Base-by-base conservation (phyloP, 345 rosid species). In the Pelargonium nanum region DNA sequence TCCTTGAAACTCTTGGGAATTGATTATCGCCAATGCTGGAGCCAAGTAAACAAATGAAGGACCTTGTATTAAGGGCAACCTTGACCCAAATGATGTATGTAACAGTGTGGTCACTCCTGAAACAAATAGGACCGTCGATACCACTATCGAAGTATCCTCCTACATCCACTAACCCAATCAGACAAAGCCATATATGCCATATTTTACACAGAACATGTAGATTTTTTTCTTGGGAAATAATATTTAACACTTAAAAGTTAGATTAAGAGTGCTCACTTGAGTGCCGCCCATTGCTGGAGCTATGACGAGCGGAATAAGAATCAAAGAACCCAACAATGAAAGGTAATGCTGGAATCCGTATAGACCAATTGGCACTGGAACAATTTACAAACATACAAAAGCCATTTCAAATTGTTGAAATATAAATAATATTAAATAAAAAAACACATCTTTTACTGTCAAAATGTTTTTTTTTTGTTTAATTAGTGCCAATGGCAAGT, bases 211-310 rank as follows among this genome's bases (percentile, higher is more conserved):
- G 61, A 55, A 26, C 12, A 13, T n/a, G 50, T 2, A 45, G 61
- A 65, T 22, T 25, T 23, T 40, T n/a, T n/a, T n/a, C n/a, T n/a
- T 19, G 2, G 10, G 40, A 16, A 40, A 32, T 15, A 45, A 28
- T 50, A 59, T 6, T 22, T 7, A 20, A 9, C 7, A 19, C 22
- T 10, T 16, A 16, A 25, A 8, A 16, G 26, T 55, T 40, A 67
- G 62, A 19, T 40, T 50, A 16, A 60, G 71, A 66, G 24, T 53
- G 80, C 97, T 84, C 81, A 93, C 99, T 22, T 84, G 81, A 55
- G 77, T 71, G 63, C 97, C 99, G 74, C 99, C 97, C 99, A 93
- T 93, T 53, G 99, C 96, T 57, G 99, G 99, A 80, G 87, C 97
- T 40, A 93, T 80, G 72, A 93, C 91, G 0, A 85, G 85, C 19